Evolutionary conservation across 2,329 filamentous ascomycete species (phyloP).

Genomic region (Cladobotryum protrusum): DNA sequence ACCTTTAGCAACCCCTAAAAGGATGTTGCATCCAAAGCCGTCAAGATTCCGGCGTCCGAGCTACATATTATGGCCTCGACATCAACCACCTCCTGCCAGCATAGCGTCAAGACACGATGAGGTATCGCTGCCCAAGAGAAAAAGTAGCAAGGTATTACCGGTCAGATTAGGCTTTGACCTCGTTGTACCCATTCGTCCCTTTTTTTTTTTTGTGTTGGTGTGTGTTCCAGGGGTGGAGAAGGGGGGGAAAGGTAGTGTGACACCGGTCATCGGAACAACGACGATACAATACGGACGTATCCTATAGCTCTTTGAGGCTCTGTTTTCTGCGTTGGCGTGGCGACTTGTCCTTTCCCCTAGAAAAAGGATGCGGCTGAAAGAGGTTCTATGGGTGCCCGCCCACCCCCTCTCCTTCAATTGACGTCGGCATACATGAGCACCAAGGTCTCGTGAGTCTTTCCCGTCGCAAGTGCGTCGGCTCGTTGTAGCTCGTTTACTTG

Average conservation of each 20-base stretch:
- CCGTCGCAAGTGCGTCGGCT: slow-evolving; percentile 6
- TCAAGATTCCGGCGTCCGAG: slow-evolving; percentile 4
- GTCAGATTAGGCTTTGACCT: slow-evolving; percentile 19
- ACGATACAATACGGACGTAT: no score
- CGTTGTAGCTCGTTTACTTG: no score
- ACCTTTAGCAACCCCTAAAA: no score
- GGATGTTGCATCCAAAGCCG: no score
- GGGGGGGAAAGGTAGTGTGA: background rate
- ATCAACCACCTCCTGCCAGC: background rate
- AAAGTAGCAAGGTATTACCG: slow-evolving; percentile 8
- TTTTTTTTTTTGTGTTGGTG: no score
- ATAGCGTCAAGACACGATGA: slow-evolving; percentile 7
- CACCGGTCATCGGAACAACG: background rate
- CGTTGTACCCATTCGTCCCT: no score
- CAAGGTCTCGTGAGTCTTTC: slow-evolving; percentile 10
- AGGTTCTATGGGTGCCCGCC: background rate
- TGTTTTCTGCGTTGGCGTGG: background rate
- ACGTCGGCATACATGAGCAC: slow-evolving; percentile 13
- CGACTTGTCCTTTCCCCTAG: background rate
- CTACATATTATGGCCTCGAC: slow-evolving; percentile 7
- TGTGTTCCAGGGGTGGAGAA: slow-evolving; percentile 15
- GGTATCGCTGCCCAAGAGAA: slow-evolving; percentile 20
- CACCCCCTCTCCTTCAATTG: no score
- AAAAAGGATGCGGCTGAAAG: slow-evolving; percentile 6
- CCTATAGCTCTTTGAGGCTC: no score